Evolutionary conservation across 2,329 filamentous ascomycete species (phyloP).

Genomic region (Colletotrichum paranaense): DNA sequence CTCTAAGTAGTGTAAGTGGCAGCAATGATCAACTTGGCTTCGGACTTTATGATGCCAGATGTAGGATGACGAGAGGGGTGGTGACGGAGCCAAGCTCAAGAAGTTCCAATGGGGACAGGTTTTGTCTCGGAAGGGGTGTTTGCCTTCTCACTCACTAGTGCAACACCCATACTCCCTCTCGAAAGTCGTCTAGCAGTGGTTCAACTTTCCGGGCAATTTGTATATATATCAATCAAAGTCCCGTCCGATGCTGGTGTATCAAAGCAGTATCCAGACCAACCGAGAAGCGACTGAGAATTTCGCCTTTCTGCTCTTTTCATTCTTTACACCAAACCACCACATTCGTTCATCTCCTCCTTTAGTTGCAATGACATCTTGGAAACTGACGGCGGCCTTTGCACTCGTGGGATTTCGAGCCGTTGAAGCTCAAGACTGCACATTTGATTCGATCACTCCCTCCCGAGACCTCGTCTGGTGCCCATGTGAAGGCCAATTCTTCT

Average conservation of each 20-base stretch:
- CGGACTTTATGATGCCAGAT: not conserved
- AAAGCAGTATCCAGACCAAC: not conserved
- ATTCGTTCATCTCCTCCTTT: no score
- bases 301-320: not conserved
- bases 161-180: not conserved
- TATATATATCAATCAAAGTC: not conserved
- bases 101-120: not conserved
- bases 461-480: conserved; percentile 39
- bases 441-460: conserved; percentile 28
- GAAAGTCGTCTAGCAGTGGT: no score
- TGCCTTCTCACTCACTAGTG: not conserved
- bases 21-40: not conserved
- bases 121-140: not conserved
- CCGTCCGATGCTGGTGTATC: not conserved
- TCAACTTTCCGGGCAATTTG: no score
- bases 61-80: not conserved
- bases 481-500: conserved; percentile 51
- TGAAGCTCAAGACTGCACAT: conserved; percentile 40
- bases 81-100: not conserved
- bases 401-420: not conserved
- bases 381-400: not conserved
- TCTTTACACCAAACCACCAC: not conserved
- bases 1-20: no score
- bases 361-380: not conserved
- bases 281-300: not conserved